These are phyloP conservation scores for Neospora caninum DNA, from an alignment of 169 alveolate species.

Conservation along the genomic window DNA sequence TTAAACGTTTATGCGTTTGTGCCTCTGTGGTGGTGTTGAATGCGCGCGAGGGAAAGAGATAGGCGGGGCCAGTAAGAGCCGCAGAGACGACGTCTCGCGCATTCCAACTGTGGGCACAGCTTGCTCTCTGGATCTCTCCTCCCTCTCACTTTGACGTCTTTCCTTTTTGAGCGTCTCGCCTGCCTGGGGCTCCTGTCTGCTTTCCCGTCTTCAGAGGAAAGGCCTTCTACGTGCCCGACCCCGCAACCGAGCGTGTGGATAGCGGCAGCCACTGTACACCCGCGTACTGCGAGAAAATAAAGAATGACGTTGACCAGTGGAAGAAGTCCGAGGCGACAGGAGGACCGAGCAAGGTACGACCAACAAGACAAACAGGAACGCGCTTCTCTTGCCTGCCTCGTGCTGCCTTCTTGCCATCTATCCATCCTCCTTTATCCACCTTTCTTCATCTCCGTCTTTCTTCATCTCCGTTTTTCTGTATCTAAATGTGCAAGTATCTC, in stretches of 20 bases:
- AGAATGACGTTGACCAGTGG: constrained; percentile 43
- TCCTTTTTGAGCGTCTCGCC: neutral
- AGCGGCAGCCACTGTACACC: constrained; percentile 53
- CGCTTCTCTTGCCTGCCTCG: neutral
- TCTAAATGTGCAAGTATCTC: neutral
- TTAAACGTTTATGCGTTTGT: neutral
- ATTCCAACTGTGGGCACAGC: neutral
- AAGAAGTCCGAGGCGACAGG: constrained; percentile 36
- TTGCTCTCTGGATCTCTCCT: neutral
- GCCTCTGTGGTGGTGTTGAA: neutral
- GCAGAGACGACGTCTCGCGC: neutral
- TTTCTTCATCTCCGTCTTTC: neutral
- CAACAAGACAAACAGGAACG: neutral
- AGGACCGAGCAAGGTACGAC: constrained; percentile 49
- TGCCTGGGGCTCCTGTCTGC: neutral
- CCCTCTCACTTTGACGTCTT: neutral
- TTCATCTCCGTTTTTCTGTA: neutral
- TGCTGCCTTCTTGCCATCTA: neutral
- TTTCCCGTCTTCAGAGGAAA: constrained; percentile 28
- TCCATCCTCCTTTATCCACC: neutral
- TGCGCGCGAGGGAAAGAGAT: neutral
- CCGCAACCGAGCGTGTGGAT: neutral
- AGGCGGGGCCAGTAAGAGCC: neutral
- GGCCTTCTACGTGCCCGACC: constrained; percentile 52
- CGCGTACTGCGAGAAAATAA: constrained; percentile 38